Evolutionary conservation across 1,139 yeast species (phyloP).

Genomic region (Geotrichum histeridarum): DNA sequence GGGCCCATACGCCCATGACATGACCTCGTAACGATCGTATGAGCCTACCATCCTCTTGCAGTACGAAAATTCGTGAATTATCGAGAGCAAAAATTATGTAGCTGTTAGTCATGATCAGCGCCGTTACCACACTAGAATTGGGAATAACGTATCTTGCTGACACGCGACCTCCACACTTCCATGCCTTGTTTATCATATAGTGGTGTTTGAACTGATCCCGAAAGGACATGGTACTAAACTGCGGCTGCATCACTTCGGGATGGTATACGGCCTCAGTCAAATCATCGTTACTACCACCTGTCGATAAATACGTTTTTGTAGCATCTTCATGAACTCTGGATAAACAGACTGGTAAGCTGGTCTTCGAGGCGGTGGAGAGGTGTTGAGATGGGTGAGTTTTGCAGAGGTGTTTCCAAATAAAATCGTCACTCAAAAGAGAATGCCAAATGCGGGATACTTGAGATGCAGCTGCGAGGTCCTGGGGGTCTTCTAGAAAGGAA

Average conservation of each 20-base stretch:
- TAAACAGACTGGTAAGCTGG: no score
- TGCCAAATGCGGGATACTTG: slow-evolving; percentile 44
- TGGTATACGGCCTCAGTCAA: slow-evolving; percentile 35
- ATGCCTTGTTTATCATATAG: slow-evolving; percentile 40
- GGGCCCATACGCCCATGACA: slow-evolving; percentile 97
- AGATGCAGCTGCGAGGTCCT: slow-evolving; percentile 41
- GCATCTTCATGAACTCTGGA: background rate
- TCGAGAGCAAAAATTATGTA: slow-evolving; percentile 43
- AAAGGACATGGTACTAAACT: slow-evolving; percentile 36
- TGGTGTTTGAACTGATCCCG: slow-evolving; percentile 42
- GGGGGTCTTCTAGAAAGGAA: slow-evolving; percentile 64
- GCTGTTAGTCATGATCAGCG: slow-evolving; percentile 37
- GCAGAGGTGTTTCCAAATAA: slow-evolving; percentile 43
- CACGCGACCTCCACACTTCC: slow-evolving; percentile 41
- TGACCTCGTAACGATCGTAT: slow-evolving; percentile 76
- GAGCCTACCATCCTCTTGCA: slow-evolving; percentile 59
- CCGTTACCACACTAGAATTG: slow-evolving; percentile 39
- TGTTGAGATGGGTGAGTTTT: slow-evolving; percentile 39
- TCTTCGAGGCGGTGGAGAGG: slow-evolving; percentile 29
- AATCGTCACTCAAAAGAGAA: slow-evolving; percentile 40
- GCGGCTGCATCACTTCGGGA: slow-evolving; percentile 35
- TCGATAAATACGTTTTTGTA: background rate
- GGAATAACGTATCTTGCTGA: slow-evolving; percentile 40
- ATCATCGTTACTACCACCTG: slow-evolving; percentile 22
- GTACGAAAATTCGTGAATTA: slow-evolving; percentile 42